These are phyloP conservation scores for Neodidymelliopsis sp. DNA, from an alignment of 2,329 filamentous ascomycete genomes.

Conservation along the genomic window DNA sequence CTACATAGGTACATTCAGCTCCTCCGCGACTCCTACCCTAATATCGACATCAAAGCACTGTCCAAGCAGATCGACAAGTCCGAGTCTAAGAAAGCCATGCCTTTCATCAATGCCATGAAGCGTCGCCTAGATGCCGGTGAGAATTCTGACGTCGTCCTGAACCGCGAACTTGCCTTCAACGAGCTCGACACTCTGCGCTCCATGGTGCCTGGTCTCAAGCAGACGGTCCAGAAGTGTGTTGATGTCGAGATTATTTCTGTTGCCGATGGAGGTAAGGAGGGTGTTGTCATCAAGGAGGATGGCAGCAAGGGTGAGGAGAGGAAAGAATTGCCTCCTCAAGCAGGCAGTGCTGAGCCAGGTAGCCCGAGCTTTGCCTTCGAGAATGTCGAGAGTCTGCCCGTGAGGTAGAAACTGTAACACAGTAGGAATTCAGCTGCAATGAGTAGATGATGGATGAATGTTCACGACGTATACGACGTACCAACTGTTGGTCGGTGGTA, in stretches of 20 bases:
- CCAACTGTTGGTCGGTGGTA: no score
- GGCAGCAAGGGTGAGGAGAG: constrained; percentile 65
- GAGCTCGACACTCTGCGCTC: constrained; percentile 77
- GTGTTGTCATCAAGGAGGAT: constrained; percentile 61
- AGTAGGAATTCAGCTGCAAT: background rate
- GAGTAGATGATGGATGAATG: background rate
- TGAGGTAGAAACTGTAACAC: constrained; percentile 22
- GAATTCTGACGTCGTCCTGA: constrained; percentile 74
- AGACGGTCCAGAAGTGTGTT: constrained; percentile 72
- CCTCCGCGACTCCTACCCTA: constrained; percentile 36
- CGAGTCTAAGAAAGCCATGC: constrained; percentile 98
- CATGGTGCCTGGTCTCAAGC: constrained; percentile 82
- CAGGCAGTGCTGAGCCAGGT: constrained; percentile 81
- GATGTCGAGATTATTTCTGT: constrained; percentile 76
- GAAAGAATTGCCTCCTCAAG: constrained; percentile 64
- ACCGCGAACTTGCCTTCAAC: constrained; percentile 85
- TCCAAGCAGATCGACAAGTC: constrained; percentile 81
- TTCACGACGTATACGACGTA: background rate
- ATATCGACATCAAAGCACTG: constrained; percentile 81
- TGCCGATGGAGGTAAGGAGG: constrained; percentile 72
- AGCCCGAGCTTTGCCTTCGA: constrained; percentile 84
- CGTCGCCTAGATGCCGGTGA: constrained; percentile 74
- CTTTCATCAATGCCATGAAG: constrained; percentile 90
- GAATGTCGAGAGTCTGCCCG: constrained; percentile 64
- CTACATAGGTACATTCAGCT: constrained; percentile 42